These are phyloP conservation scores for Tritrichomonas foetus DNA, from an alignment of 208 protist genomes.

Conservation along the genomic window DNA sequence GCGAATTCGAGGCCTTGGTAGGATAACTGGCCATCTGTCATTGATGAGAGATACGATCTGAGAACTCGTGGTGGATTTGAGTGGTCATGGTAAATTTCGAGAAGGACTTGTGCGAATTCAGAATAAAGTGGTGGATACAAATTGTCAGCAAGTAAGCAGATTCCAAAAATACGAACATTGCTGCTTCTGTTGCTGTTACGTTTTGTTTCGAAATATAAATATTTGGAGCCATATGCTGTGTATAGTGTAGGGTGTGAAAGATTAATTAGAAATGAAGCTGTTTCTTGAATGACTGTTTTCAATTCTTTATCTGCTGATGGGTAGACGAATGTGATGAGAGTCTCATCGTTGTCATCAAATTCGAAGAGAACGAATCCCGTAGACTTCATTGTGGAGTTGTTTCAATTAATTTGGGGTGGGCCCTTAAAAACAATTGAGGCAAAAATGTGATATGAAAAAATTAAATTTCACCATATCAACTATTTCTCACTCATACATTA, in stretches of 20 bases:
- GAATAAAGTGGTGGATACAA: neutral
- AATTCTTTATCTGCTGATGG: neutral
- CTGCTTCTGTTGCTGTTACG: neutral
- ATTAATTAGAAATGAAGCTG: neutral
- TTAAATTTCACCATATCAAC: too few relatives aligned
- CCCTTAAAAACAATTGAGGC: too few relatives aligned
- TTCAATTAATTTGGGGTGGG: too few relatives aligned
- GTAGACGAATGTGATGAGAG: neutral
- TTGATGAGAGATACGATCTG: neutral
- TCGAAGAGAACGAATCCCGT: neutral
- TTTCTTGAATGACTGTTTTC: neutral
- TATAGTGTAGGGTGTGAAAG: neutral
- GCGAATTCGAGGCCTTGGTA: neutral
- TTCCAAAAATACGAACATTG: neutral
- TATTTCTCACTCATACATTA: too few relatives aligned
- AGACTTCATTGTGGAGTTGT: neutral
- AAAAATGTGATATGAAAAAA: too few relatives aligned
- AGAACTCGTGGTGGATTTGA: neutral
- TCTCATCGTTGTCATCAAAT: constrained; percentile 27
- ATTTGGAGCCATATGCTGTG: neutral
- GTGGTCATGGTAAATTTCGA: neutral
- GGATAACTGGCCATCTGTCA: neutral
- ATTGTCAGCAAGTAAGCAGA: neutral
- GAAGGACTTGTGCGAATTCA: neutral
- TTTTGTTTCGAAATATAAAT: neutral